Evolutionary conservation across 2,329 filamentous ascomycete species (phyloP).

Genomic region (Rhinocladiella mackenziei): DNA sequence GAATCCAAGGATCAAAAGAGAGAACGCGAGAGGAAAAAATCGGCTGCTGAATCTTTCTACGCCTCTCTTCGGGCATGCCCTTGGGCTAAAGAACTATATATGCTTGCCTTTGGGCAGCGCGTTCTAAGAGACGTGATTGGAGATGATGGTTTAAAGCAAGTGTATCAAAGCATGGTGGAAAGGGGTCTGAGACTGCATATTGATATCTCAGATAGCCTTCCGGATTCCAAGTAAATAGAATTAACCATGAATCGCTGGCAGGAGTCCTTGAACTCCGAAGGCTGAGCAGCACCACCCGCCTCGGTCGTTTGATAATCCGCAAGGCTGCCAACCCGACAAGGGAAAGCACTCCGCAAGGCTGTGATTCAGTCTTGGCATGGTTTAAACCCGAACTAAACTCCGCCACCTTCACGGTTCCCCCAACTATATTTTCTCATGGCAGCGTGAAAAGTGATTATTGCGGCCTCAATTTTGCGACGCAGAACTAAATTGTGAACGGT

Average conservation of each 20-base stretch:
- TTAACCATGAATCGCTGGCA: too few relatives aligned
- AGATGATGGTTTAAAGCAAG: slow-evolving; percentile 14
- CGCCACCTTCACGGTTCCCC: background rate
- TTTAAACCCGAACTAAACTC: background rate
- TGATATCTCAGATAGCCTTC: slow-evolving; percentile 16
- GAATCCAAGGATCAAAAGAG: slow-evolving; percentile 28
- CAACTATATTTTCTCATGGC: slow-evolving; percentile 4
- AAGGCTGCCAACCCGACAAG: background rate
- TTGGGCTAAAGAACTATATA: slow-evolving; percentile 59
- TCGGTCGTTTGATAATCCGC: too few relatives aligned
- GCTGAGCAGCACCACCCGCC: too few relatives aligned
- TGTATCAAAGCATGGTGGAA: slow-evolving; percentile 25
- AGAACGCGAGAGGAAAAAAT: slow-evolving; percentile 33
- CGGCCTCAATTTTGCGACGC: too few relatives aligned
- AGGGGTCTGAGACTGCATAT: slow-evolving; percentile 23
- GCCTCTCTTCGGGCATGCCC: slow-evolving; percentile 56
- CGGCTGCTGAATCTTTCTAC: slow-evolving; percentile 53
- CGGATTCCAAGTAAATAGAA: background rate
- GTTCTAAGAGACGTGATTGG: slow-evolving; percentile 29
- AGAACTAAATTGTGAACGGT: too few relatives aligned
- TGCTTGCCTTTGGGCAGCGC: slow-evolving; percentile 53
- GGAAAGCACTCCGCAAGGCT: too few relatives aligned
- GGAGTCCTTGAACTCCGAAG: too few relatives aligned
- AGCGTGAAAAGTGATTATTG: background rate
- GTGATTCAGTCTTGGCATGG: background rate